phyloP scores from a whole-genome alignment of 768 basidiomycete genomes.

The Suillus spraguei region DNA sequence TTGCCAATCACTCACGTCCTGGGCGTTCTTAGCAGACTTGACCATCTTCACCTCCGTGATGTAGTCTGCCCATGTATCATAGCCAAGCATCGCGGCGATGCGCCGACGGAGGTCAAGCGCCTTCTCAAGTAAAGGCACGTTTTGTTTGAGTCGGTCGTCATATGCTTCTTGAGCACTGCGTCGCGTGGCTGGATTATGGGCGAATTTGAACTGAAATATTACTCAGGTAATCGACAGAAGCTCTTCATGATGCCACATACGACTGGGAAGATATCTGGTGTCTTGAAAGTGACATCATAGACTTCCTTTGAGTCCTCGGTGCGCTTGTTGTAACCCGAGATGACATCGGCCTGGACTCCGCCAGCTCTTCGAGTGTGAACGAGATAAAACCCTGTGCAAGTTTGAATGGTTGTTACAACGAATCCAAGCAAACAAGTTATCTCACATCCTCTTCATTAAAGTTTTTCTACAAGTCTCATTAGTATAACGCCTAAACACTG shows the following conservation, averaged over 20 bases:
- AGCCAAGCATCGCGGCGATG: conserved; percentile 68
- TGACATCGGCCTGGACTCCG: conserved; percentile 78
- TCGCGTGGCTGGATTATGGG: conserved; percentile 69
- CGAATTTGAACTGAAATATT: conserved; percentile 72
- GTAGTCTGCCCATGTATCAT: conserved; percentile 84
- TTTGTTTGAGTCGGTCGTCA: conserved; percentile 69
- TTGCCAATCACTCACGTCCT: conserved; percentile 43
- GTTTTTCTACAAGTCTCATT: conserved; percentile 60
- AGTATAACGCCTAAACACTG: neutral
- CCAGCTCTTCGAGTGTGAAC: conserved; percentile 73
- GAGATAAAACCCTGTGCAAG: conserved; percentile 52
- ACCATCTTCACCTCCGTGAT: conserved; percentile 87
- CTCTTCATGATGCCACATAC: conserved; percentile 41
- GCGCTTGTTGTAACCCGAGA: conserved; percentile 75
- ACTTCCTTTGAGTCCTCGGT: conserved; percentile 58
- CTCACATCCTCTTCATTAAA: conserved; percentile 85
- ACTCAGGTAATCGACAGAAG: neutral
- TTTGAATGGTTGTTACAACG: conserved; percentile 4
- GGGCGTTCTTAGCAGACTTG: conserved; percentile 64
- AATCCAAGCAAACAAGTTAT: neutral
- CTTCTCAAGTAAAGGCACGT: conserved; percentile 69
- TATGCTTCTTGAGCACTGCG: conserved; percentile 63
- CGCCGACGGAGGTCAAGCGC: conserved; percentile 70
- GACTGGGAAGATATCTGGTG: conserved; percentile 79
- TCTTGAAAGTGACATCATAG: conserved; percentile 80